Base-by-base conservation (phyloP, 495 filamentous ascomycete species). In the Penicillium dipodomyicola region DNA sequence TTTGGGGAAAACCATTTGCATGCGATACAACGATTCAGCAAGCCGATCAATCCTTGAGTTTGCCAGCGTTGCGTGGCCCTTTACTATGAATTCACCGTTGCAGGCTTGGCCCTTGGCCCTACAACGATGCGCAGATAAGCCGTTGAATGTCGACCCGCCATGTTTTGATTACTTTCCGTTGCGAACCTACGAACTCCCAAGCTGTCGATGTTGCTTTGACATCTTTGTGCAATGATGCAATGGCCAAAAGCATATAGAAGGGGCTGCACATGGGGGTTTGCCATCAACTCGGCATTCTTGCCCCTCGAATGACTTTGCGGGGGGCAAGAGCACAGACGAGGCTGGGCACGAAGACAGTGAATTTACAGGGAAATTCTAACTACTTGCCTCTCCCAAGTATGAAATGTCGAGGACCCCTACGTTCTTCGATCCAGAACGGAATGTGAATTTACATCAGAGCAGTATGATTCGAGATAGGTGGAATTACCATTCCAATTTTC, bases 1-100 rank as follows among this genome's bases (percentile, higher is more conserved):
- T 64, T 53, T 55, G 51, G 55, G 48, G 43, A 33, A 48, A 48
- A 55, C 39, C 32, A 56, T 54, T 63, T 63, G 59, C 59, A 61
- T 61, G 50, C 56, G 39, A 51, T 44, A 52, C 29, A 47, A 57
- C 35, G 37, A 58, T 35, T 22, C 41, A 54, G 52, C 42, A 46
- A 47, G 52, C 37, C 43, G 32, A 47, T 40, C 20, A 46, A 45
- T 54, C 12, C n/a, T 41, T 32, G 52, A 27, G 40, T 52, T 60
- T 49, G 32, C 12, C 17, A 25, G 50, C 42, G 29, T 50, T 47
- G 32, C 52, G 15, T 39, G 30, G 42, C 25, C 52, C 17, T 43
- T 48, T 27, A 37, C 12, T 30, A 40, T 53, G 19, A 39, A 29
- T 29, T 10, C 23, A n/a, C n/a, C n/a, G 19, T 32, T 40, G 43